These are phyloP conservation scores for Ulota crispa DNA, from an alignment of 225 moss, liverwort and hornwort species.

Conservation along the genomic window DNA sequence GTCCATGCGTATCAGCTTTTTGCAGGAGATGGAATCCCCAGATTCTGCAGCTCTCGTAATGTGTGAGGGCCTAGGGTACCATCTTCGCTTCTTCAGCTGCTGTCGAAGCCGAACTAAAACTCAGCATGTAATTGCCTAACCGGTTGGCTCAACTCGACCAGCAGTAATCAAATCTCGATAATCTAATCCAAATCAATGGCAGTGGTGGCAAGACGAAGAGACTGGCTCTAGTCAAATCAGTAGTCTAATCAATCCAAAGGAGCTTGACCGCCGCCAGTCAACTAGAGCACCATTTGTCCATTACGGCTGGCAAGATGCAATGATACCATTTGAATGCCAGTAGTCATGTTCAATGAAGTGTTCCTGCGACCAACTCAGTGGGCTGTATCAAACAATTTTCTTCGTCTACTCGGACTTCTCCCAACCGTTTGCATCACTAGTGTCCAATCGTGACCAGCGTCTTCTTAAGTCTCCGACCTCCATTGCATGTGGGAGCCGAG, in stretches of 20 bases:
- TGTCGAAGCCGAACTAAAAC: slow-evolving; percentile 82
- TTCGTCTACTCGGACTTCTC: slow-evolving; percentile 67
- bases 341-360: slow-evolving; percentile 53
- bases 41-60: slow-evolving; percentile 63
- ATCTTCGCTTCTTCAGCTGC: slow-evolving; percentile 80
- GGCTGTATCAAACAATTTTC: slow-evolving; percentile 70
- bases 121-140: slow-evolving; percentile 36
- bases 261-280: slow-evolving; percentile 64
- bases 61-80: slow-evolving; percentile 63
- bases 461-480: slow-evolving; percentile 67
- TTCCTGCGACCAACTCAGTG: slow-evolving; percentile 57
- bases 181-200: slow-evolving; percentile 66
- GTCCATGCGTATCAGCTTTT: slow-evolving; percentile 79
- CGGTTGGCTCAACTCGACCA: slow-evolving; percentile 49
- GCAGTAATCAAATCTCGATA: slow-evolving; percentile 76
- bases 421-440: slow-evolving; percentile 66
- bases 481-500: slow-evolving; percentile 72
- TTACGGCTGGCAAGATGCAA: slow-evolving; percentile 41
- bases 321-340: slow-evolving; percentile 57
- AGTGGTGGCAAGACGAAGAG: slow-evolving; percentile 72
- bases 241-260: slow-evolving; percentile 71
- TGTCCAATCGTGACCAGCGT: slow-evolving; percentile 72
- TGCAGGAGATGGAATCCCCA: slow-evolving; percentile 74
- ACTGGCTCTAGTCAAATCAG: slow-evolving; percentile 72
- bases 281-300: slow-evolving; percentile 51